These are phyloP conservation scores for Penicillium verhagenii DNA, from an alignment of 495 filamentous ascomycete species.

Conservation along the genomic window DNA sequence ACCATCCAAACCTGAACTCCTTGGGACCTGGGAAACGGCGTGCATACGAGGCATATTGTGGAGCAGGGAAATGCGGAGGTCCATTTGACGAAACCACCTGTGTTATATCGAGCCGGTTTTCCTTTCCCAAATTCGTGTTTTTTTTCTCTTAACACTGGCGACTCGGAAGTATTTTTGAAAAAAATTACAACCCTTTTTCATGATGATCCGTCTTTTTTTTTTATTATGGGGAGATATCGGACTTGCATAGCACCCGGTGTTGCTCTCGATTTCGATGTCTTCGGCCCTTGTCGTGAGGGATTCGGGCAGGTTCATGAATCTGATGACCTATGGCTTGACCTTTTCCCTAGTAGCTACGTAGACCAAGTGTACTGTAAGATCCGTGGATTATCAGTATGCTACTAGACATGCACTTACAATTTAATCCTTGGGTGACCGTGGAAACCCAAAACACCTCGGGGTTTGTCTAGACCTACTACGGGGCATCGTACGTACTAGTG, in stretches of 20 bases:
- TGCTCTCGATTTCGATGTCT: neutral
- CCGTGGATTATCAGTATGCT: too few species aligned
- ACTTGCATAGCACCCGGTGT: neutral
- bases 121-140: constrained; percentile 30
- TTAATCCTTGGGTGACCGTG: too few species aligned
- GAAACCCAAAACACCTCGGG: too few species aligned
- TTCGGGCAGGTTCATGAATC: constrained; percentile 9
- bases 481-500: too few species aligned
- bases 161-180: constrained; percentile 24
- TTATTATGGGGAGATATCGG: neutral
- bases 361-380: too few species aligned
- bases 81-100: constrained; percentile 30
- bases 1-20: constrained; percentile 38
- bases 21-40: constrained; percentile 30
- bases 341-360: neutral
- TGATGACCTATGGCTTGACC: constrained; percentile 7
- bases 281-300: neutral
- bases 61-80: constrained; percentile 23
- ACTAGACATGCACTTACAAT: too few species aligned
- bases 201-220: constrained; percentile 9
- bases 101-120: constrained; percentile 33
- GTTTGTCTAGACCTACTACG: too few species aligned
- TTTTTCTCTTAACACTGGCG: constrained; percentile 28
- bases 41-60: constrained; percentile 32
- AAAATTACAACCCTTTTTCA: constrained; percentile 25